Evolutionary conservation across 257 asterid genomes (phyloP), one percentile per base, ranked within the genome.

Genomic region (Solanum stenotomum): DNA sequence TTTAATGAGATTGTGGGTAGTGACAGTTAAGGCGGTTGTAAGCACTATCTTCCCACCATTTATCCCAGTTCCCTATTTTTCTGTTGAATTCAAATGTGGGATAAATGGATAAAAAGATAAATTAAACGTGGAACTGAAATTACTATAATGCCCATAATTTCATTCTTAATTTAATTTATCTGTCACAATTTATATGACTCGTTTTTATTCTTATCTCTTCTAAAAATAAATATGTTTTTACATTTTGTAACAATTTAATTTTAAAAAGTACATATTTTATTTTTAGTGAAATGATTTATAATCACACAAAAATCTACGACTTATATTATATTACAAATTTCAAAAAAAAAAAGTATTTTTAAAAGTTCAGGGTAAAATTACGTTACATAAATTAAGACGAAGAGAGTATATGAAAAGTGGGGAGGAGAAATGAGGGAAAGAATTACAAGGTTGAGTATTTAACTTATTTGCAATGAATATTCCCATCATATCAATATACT

Each of bases 1-100:
- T 65, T 52, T 35, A 40, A 67, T 85, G 13, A 27, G 56, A 86
- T 78, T 77, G 78, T 37, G 91, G 86, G 92, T 40, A 89, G 91
- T 91, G 95, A 89, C 95, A 93, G 98, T 95, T 95, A 91, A 67
- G 96, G 94, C 95, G 90, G 98, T 95, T 94, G 87, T 83, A 72
- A 84, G 91, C 94, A 92, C 91, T 84, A 89, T 92, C 90, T 84
- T 9, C 93, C 96, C 95, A 94, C 96, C 91, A 92, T 27, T 87
- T 63, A 18, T 13, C 93, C 94, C 89, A 89, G 1, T 89, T 49
- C 91, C 90, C 88, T 89, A 6, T 42, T 15, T 82, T 91, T 90
- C 44, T 83, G 85, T 71, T 71, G 0, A 8, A 84, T 91, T 89
- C 85, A 90, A 91, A 91, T 81, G 27, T 16, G 65, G 31, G 59